phyloP scores from a whole-genome alignment of 768 basidiomycete genomes.

The Podaxis sp. region DNA sequence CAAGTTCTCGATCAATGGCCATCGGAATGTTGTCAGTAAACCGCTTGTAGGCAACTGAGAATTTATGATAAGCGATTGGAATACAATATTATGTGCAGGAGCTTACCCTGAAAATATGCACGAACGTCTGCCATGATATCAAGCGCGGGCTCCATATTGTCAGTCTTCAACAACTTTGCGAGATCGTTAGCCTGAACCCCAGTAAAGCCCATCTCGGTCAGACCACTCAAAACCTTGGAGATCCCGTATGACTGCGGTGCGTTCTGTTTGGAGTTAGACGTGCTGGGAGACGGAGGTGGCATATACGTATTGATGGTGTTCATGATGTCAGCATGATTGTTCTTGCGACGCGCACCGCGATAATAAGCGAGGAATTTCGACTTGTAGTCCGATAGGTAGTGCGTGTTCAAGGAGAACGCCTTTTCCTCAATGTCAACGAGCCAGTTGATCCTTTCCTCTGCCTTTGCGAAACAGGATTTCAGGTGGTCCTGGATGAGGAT shows the following conservation, averaged over 20 bases:
- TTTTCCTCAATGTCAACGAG: slow-evolving; percentile 47
- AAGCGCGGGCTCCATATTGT: slow-evolving; percentile 51
- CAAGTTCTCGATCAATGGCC: slow-evolving; percentile 55
- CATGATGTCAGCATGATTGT: slow-evolving; percentile 26
- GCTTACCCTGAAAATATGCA: slow-evolving; percentile 72
- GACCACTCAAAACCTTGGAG: slow-evolving; percentile 30
- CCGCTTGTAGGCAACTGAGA: slow-evolving; percentile 59
- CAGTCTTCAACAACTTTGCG: slow-evolving; percentile 43
- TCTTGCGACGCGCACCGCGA: slow-evolving; percentile 37
- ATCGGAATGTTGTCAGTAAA: slow-evolving; percentile 57
- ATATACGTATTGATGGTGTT: slow-evolving; percentile 23
- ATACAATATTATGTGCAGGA: neutral
- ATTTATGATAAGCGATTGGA: neutral
- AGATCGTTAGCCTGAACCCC: slow-evolving; percentile 43
- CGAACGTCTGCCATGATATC: slow-evolving; percentile 71
- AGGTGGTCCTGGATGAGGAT: slow-evolving; percentile 47
- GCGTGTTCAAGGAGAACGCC: slow-evolving; percentile 53
- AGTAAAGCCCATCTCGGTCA: slow-evolving; percentile 40
- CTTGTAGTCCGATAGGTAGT: slow-evolving; percentile 48
- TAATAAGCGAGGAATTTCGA: slow-evolving; percentile 46
- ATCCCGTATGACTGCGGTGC: slow-evolving; percentile 22
- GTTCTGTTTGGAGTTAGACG: neutral
- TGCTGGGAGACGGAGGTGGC: neutral
- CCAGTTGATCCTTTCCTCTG: slow-evolving; percentile 46
- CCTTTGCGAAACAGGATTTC: slow-evolving; percentile 37